Evolutionary conservation across 768 basidiomycete genomes (phyloP), one percentile per base, ranked within the genome.

Genomic region (Suillus fuscotomentosus): DNA sequence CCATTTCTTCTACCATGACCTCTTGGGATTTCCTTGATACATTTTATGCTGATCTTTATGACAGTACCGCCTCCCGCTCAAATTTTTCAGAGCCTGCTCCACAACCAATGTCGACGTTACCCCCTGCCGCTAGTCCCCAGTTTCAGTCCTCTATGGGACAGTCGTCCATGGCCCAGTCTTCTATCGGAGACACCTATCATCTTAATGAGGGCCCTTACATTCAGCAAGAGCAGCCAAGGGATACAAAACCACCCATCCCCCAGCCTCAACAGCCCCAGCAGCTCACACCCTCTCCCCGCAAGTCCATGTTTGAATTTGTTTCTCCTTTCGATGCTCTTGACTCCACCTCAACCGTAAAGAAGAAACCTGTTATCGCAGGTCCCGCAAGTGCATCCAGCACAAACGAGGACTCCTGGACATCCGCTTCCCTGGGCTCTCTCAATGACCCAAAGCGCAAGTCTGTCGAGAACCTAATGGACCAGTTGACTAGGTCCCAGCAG

Each of bases 301-400:
- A 90, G 75, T 90, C 91, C 57, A 86, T 93, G 84, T 95, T 95
- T 69, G 91, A 94, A 45, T 94, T 91, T 66, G 83, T 89, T 59
- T 92, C 91, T 57, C 88, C 93, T 2, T 94, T 94, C 69, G 92
- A 95, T 69, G 92, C 90, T 31, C 82, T 94, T 54, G 82, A 77
- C 9, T 77, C 82, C n/a, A 41, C 72, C 0, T 72, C 73, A 48
- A 62, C 81, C 20, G 74, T 83, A 62, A 90, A 89, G 80, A 91
- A 92, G 73, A 92, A 91, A 72, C 86, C 89, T 22, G 84, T 85
- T 3, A 89, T 87, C 13, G 66, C 79, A 54, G 78, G 80, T 54
- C 20, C 70, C 60, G 65, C 83, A 10, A 76, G 78, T 57, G 60
- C 79, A 14, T 79, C 82, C 42, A 81, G 78, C 61, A 74, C 80